A percentile compares a stretch with the other conserved stretches of the same genome.
phyloP scores from a whole-genome alignment of 306 rosid genomes.

The Cucurbita maxima region DNA sequence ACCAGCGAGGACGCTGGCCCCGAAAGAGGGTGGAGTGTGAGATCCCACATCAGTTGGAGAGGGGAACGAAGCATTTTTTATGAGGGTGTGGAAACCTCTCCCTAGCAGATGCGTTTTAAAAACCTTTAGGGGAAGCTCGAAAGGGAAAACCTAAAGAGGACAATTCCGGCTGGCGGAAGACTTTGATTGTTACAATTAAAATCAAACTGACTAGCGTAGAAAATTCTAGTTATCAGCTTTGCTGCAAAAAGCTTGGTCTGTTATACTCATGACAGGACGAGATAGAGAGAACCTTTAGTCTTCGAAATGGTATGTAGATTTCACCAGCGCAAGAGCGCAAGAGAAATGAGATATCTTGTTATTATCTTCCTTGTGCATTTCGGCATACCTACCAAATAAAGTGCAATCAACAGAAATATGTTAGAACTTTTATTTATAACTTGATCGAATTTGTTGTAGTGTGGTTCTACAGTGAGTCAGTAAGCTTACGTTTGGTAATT shows the following conservation, averaged over 20 bases:
- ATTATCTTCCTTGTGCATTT: conserved; percentile 91
- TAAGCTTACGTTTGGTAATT: conserved; percentile 49
- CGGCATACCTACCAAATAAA: conserved; percentile 51
- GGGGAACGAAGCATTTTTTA: too few relatives aligned
- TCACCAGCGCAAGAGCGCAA: conserved; percentile 65
- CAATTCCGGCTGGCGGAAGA: too few relatives aligned
- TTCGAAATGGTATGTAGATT: conserved; percentile 41
- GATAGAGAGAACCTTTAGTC: conserved; percentile 5
- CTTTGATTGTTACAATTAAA: not conserved
- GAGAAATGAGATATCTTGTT: conserved; percentile 78
- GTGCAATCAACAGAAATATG: not conserved
- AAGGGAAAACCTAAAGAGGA: too few relatives aligned
- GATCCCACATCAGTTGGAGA: too few relatives aligned
- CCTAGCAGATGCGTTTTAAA: too few relatives aligned
- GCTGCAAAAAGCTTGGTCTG: not conserved
- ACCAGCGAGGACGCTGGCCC: too few relatives aligned
- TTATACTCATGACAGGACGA: not conserved
- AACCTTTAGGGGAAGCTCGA: too few relatives aligned
- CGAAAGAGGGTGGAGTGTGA: too few relatives aligned
- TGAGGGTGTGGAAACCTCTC: too few relatives aligned
- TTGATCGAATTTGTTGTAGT: not conserved
- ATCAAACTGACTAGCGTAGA: not conserved
- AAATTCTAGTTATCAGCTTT: not conserved
- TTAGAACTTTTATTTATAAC: not conserved
- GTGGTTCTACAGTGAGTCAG: not conserved